Conservation (phyloP, 1,284 basidiomycete species). For the Melanopsichium pennsylvanicum region DNA sequence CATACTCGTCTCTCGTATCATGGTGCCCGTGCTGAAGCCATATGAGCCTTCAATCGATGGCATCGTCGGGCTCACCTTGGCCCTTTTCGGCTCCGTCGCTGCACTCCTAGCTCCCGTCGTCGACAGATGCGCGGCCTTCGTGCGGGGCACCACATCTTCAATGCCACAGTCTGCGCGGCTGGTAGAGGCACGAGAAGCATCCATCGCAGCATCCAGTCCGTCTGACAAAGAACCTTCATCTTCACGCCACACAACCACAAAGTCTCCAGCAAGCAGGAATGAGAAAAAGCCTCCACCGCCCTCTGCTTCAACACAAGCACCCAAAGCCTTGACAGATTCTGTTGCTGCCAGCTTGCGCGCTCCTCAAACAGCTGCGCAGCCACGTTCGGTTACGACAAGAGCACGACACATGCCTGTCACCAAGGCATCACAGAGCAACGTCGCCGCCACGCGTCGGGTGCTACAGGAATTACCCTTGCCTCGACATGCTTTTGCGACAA, state of each 20-base stretch:
- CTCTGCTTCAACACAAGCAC: constrained; percentile 1
- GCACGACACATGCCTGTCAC: neutral
- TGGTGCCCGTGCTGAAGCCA: constrained; percentile 27
- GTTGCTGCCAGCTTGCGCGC: neutral
- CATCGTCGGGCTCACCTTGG: constrained; percentile 11
- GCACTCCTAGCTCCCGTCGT: constrained; percentile 1
- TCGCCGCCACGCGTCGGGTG: constrained; percentile 20
- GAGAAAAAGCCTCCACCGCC: constrained; percentile 22
- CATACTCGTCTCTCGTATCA: constrained; percentile 37
- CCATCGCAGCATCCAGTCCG: neutral
- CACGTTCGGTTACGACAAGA: neutral
- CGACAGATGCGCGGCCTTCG: neutral
- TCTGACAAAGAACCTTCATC: neutral
- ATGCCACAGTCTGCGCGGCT: neutral
- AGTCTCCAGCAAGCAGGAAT: neutral
- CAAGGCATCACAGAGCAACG: constrained; percentile 12
- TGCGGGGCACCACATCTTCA: neutral
- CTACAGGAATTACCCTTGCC: constrained; percentile 31
- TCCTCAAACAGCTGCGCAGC: neutral
- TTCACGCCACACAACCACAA: neutral
- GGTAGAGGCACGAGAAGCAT: neutral
- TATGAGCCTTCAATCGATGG: constrained; percentile 37
- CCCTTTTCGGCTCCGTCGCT: constrained; percentile 15
- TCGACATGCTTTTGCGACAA: constrained; percentile 12
- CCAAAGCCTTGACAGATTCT: constrained; percentile 7